These are phyloP conservation scores for Buxus sempervirens DNA, from an alignment of 164 flowering plant species.

Conservation along the genomic window DNA sequence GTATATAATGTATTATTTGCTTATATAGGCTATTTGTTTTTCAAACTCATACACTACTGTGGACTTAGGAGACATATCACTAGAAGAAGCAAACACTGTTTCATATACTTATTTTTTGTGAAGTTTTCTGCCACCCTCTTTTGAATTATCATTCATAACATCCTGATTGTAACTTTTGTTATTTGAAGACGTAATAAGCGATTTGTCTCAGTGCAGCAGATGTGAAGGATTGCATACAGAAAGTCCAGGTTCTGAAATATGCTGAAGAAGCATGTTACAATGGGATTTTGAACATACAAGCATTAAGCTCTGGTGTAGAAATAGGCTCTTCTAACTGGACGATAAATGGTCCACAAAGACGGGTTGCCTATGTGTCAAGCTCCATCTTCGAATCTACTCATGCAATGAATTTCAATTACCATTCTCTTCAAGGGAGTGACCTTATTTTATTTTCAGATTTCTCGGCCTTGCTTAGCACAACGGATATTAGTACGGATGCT, in stretches of 20 bases:
- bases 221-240: slow-evolving; percentile 60
- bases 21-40: too few relatives aligned
- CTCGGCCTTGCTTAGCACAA: slow-evolving; percentile 25
- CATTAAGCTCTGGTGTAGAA: slow-evolving; percentile 89
- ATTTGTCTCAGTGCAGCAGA: slow-evolving; percentile 74
- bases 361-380: slow-evolving; percentile 48
- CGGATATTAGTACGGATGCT: slow-evolving; percentile 8
- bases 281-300: slow-evolving; percentile 57
- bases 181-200: slow-evolving; percentile 6
- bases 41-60: too few relatives aligned
- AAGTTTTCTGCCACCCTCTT: too few relatives aligned
- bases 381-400: slow-evolving; percentile 55
- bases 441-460: slow-evolving; percentile 71
- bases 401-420: slow-evolving; percentile 68
- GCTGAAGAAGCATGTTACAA: slow-evolving; percentile 80
- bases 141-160: too few relatives aligned
- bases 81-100: too few relatives aligned
- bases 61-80: too few relatives aligned
- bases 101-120: too few relatives aligned
- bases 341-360: slow-evolving; percentile 48
- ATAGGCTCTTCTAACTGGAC: slow-evolving; percentile 89
- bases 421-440: slow-evolving; percentile 62
- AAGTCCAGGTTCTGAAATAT: slow-evolving; percentile 62
- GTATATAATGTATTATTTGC: too few relatives aligned
- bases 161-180: too few relatives aligned